Conservation (phyloP, 495 filamentous ascomycete species). For the Aspergillus biplanus region DNA sequence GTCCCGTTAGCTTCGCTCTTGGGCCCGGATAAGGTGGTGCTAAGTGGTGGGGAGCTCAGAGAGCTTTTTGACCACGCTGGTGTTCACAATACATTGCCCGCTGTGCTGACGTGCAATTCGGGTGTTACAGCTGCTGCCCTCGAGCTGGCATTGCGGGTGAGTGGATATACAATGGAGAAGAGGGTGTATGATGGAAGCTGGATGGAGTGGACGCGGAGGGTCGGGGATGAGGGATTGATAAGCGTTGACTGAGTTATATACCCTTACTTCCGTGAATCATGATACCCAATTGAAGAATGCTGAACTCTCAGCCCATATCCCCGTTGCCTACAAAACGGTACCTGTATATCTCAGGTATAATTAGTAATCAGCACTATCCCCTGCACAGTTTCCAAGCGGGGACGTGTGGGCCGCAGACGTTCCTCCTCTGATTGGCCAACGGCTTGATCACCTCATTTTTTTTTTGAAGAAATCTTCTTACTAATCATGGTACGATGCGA, state of each 20-base stretch:
- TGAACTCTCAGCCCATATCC: too few species aligned
- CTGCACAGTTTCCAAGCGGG: too few species aligned
- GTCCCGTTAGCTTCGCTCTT: slow-evolving; percentile 33
- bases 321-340: too few species aligned
- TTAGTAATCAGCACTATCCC: too few species aligned
- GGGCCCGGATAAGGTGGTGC: slow-evolving; percentile 20
- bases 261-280: too few species aligned
- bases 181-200: slow-evolving; percentile 44
- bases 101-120: slow-evolving; percentile 39
- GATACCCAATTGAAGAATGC: too few species aligned
- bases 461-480: too few species aligned
- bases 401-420: too few species aligned
- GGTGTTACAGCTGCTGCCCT: slow-evolving; percentile 38
- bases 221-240: slow-evolving; percentile 19
- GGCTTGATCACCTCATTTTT: too few species aligned
- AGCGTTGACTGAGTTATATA: slow-evolving; percentile 2
- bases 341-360: too few species aligned
- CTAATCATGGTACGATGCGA: too few species aligned
- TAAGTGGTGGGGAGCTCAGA: slow-evolving; percentile 21
- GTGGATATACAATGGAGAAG: slow-evolving; percentile 22
- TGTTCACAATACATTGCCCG: slow-evolving; percentile 17
- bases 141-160: slow-evolving; percentile 28
- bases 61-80: slow-evolving; percentile 29
- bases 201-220: slow-evolving; percentile 37
- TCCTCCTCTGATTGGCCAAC: too few species aligned